Base-by-base conservation (phyloP, 2,329 filamentous ascomycete genomes). In the Ophiostoma montium region DNA sequence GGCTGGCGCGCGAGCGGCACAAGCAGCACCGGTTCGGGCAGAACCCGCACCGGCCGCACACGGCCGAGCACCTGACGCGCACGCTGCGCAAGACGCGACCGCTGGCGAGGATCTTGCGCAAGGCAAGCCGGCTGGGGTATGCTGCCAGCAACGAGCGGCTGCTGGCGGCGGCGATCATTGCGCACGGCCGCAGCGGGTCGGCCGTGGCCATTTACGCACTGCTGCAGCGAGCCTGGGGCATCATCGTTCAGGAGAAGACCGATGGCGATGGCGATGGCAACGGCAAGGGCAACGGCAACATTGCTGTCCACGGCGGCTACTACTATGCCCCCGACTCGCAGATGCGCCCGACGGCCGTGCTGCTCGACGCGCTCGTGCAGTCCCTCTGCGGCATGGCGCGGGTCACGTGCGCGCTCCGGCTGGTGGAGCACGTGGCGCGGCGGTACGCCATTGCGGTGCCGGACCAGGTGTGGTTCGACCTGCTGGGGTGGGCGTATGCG, bases 361-460 rank as follows among this genome's bases (percentile, higher is more conserved):
- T 89, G 0, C 68, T 90, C 19, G 68, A 75, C 49, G 74, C 80
- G 9, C 65, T 89, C n/a, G 80, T 82, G 6, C 79, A 86, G 58
- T 68, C 71, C 1, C 84, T 82, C 54, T 75, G 82, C n/a, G 72
- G 70, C 53, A 85, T 82, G 62, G 79, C 75, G 44, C 70, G 81
- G 49, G 68, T 87, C 4, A 60, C 69, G 1, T 67, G 70, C 2
- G 83, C 77, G 12, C 58, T 82, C 23, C 69, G 74, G 36, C 58
- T 83, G 1, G 64, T 88, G 12, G 72, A 83, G 52, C 75, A 75
- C 56, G 61, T 89, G 44, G 81, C 84, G 0, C 64, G 64, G 1
- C 66, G 67, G 7, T 85, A 83, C 62, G 54, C 65, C 1, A 64
- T 90, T 21, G 53, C 66, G 1, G 76, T 90, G 35, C 64, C 76